phyloP scores from a whole-genome alignment of 495 filamentous ascomycete species.

The Sporormia fimetaria region DNA sequence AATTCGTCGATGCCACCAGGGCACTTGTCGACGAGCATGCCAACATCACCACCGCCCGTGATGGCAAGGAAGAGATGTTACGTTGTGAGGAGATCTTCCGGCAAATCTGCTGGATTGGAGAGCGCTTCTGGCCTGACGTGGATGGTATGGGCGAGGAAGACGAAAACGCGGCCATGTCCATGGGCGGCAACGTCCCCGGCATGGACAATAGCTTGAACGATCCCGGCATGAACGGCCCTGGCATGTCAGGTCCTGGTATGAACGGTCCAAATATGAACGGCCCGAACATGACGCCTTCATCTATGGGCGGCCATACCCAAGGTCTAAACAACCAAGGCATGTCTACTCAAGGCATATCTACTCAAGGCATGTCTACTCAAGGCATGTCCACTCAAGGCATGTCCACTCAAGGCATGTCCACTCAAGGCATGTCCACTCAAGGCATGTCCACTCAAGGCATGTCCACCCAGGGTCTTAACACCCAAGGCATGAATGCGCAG shows the following conservation, averaged over 20 bases:
- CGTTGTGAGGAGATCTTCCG: slow-evolving; percentile 32
- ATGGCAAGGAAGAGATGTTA: slow-evolving; percentile 32
- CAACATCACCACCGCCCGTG: slow-evolving; percentile 27
- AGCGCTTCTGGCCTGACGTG: slow-evolving; percentile 35
- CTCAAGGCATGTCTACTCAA: no score
- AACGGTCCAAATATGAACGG: not conserved
- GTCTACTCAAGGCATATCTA: no score
- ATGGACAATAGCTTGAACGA: slow-evolving; percentile 14
- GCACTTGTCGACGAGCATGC: slow-evolving; percentile 35
- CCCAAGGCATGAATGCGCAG: no score
- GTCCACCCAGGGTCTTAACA: no score
- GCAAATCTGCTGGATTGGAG: slow-evolving; percentile 33
- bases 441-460: no score
- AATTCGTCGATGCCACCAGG: slow-evolving; percentile 34
- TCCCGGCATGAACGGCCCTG: slow-evolving; percentile 5
- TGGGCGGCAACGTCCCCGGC: slow-evolving; percentile 5
- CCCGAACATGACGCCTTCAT: not conserved
- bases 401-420: no score
- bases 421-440: no score
- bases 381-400: no score
- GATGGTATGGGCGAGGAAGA: slow-evolving; percentile 36
- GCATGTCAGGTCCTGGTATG: slow-evolving; percentile 7
- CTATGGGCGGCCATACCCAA: no score
- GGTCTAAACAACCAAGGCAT: no score
- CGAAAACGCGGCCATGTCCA: slow-evolving; percentile 11